Evolutionary conservation across 1,139 yeast species (phyloP).

Genomic region (Geotrichum europaeum): DNA sequence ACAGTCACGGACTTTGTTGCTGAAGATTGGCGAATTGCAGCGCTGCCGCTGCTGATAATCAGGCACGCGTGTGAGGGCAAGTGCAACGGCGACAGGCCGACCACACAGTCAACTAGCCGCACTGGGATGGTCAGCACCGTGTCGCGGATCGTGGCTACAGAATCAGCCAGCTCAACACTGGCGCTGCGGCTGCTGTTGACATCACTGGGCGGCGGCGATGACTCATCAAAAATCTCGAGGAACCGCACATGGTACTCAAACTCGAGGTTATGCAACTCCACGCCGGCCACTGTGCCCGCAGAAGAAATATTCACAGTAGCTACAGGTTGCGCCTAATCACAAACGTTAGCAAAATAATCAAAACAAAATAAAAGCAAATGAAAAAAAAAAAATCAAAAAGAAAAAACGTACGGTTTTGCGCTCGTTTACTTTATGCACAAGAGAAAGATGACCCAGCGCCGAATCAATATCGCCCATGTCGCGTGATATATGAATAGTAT

Average conservation of each 20-base stretch:
- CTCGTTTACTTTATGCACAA: constrained; percentile 25
- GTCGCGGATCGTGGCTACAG: constrained; percentile 16
- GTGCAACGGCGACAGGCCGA: constrained; percentile 34
- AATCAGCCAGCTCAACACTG: constrained; percentile 8
- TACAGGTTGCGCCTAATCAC: not conserved
- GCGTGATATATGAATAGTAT: constrained; percentile 13
- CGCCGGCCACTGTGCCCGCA: constrained; percentile 20
- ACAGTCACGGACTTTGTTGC: constrained; percentile 17
- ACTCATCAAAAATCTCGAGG: constrained; percentile 24
- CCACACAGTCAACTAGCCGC: constrained; percentile 25
- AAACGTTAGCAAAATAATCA: not conserved
- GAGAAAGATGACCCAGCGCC: constrained; percentile 20
- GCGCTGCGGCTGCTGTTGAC: not conserved
- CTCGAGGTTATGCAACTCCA: constrained; percentile 24
- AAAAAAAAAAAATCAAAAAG: constrained; percentile 2
- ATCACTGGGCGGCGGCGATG: not conserved
- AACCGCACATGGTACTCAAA: constrained; percentile 29
- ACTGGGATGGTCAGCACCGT: constrained; percentile 21
- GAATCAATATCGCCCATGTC: constrained; percentile 17
- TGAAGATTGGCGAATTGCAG: constrained; percentile 41
- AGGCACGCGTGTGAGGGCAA: constrained; percentile 46
- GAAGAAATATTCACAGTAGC: not conserved
- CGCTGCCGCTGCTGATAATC: constrained; percentile 48
- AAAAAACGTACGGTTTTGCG: constrained; percentile 21
- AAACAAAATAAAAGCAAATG: not conserved